Base-by-base conservation (phyloP, 106 monocot species). In the Acorus calamus region DNA sequence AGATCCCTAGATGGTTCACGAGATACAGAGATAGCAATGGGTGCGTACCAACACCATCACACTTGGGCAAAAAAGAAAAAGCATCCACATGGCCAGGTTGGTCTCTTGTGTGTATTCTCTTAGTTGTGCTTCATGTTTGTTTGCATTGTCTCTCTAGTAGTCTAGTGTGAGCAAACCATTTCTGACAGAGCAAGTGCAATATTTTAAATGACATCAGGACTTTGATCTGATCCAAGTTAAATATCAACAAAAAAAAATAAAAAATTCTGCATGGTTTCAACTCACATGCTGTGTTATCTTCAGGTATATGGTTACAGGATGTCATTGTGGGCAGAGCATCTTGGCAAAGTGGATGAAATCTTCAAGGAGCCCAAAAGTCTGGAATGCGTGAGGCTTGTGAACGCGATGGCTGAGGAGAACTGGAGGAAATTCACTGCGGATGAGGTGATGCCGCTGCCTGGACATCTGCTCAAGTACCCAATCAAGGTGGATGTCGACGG, bases 281-380 rank as follows among this genome's bases (percentile, higher is more conserved):
- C 50, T 48, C 14, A 47, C 46, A 9, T 13, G 11, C 11, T 51
- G 3, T 50, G 13, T 3, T 45, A 49, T 13, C 48, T 66, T 10
- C 66, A 88, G 88, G 66, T 84, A 42, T 81, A 80, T 54, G 88
- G 88, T 42, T 88, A 88, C 55, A 75, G 88, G 58, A 88, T 70
- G 77, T 88, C 88, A 10, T 61, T 88, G 59, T 88, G 88, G 88
- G 80, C 84, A 42, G 88, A 88, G 81, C 88, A 88, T 75, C 60
- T 78, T 3, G 78, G 70, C 6, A 54, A 41, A 46, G 61, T 84
- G 28, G 84, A 84, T 41, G 54, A 50, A 1, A 51, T 52, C 3
- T 78, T 88, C 65, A 62, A 75, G 52, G 69, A 72, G 50, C 84
- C 88, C 3, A 41, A 63, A 10, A 67, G 66, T 53, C 46, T 75